Conservation (phyloP, 2,329 filamentous ascomycete genomes). For the Aureobasidium melanogenum region DNA sequence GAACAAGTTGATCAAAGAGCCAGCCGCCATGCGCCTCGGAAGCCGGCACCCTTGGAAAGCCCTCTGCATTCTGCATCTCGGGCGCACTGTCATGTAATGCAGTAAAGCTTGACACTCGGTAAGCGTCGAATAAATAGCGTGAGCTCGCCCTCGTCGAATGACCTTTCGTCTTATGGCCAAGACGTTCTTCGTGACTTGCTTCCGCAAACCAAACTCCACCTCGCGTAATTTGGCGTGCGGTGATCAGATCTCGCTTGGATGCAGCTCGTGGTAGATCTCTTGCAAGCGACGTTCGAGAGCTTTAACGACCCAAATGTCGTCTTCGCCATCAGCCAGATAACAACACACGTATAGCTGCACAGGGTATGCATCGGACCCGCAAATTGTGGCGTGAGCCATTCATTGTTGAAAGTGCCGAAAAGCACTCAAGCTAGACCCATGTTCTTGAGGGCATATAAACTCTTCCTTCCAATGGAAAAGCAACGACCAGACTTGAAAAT, state of each 20-base stretch:
- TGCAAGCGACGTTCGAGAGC: conserved; percentile 10
- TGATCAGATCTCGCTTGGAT: conserved; percentile 12
- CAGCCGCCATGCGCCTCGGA: conserved; percentile 5
- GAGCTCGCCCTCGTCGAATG: conserved; percentile 7
- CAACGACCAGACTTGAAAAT: neutral
- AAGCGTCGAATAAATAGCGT: neutral
- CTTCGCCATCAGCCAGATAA: neutral
- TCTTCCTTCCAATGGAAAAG: neutral
- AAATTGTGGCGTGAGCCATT: neutral
- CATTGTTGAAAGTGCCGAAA: neutral
- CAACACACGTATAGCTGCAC: neutral
- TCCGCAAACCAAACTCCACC: neutral
- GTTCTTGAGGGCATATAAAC: neutral
- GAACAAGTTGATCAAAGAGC: neutral
- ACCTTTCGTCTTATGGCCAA: neutral
- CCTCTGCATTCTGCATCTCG: conserved; percentile 1
- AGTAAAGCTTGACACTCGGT: conserved; percentile 9
- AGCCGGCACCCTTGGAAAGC: neutral
- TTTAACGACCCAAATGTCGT: neutral
- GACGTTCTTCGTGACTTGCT: neutral
- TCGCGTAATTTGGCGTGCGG: neutral
- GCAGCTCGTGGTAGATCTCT: neutral
- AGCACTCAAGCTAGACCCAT: neutral
- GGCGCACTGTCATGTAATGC: neutral
- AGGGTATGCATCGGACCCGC: neutral